A percentile compares a stretch with the other conserved stretches of the same genome.
phyloP scores from a whole-genome alignment of 257 asterid species.

The Schizonepeta tenuifolia region DNA sequence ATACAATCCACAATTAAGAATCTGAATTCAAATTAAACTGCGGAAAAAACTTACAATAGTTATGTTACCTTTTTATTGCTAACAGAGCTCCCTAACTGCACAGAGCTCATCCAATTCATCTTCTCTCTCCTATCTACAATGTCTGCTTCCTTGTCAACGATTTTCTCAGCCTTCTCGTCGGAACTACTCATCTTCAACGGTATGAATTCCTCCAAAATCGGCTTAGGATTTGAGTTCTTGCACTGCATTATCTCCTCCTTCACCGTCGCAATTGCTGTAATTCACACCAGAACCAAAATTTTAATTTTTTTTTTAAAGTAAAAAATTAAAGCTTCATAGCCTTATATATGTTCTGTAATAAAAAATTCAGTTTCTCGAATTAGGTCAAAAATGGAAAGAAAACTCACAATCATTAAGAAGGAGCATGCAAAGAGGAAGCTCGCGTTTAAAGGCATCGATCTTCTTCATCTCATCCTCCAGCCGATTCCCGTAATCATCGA shows the following conservation, averaged over 20 bases:
- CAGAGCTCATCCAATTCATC: constrained; percentile 83
- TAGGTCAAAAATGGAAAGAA: background rate
- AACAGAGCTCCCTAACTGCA: constrained; percentile 78
- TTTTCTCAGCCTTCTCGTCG: constrained; percentile 34
- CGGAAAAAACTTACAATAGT: background rate
- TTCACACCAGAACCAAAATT: too few relatives aligned
- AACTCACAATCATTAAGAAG: constrained; percentile 70
- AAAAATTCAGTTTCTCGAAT: background rate
- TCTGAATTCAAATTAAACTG: background rate
- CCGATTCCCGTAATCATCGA: constrained; percentile 53
- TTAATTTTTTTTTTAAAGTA: too few relatives aligned
- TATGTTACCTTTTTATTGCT: constrained; percentile 49
- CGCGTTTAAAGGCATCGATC: constrained; percentile 82
- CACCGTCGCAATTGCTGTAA: constrained; percentile 42
- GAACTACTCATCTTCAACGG: constrained; percentile 45
- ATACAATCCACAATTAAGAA: constrained; percentile 10
- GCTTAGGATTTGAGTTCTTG: constrained; percentile 34
- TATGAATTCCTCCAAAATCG: constrained; percentile 54
- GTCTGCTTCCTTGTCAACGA: constrained; percentile 28
- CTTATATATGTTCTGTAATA: background rate
- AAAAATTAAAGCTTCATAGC: background rate
- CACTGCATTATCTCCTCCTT: constrained; percentile 44
- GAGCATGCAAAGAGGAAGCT: constrained; percentile 75
- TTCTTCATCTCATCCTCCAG: constrained; percentile 86
- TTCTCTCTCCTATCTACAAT: constrained; percentile 38